Evolutionary conservation across 306 rosid genomes (phyloP), one percentile per base, ranked within the genome.

Genomic region (Trifolium repens): DNA sequence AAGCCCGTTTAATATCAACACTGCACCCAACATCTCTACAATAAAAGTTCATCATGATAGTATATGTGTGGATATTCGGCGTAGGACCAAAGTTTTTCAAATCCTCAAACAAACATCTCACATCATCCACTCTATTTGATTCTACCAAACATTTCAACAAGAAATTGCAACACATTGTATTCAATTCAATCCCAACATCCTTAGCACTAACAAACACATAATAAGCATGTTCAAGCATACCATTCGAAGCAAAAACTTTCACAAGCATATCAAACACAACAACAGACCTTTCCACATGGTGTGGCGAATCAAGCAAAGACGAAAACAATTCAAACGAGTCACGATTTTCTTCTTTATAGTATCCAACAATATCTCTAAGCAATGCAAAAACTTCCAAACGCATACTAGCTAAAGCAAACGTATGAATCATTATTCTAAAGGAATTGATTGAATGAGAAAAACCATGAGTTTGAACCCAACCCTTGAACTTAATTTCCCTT

Each of bases 71-170:
- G 26, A 84, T 72, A 81, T 83, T 91, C 27, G 93, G 89, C 1
- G 32, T 49, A 0, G 90, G 96, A 40, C 89, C 96, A 62, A 75
- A 74, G 44, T 73, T 40, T 79, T 71, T 85, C 53, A 87, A 80
- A 75, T 81, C 81, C 47, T 85, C 80, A 69, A 84, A 89, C 55
- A 85, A 79, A 42, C 44, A 50, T 74, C 54, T 70, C 9, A 81
- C 89, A 76, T 66, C 79, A 44, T 89, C 85, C 82, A 66, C 83
- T 55, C 78, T 85, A 49, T 89, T 84, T 13, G 68, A 81, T 67
- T 89, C 89, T 16, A 78, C 82, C 87, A 89, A 85, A 70, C 94
- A 87, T 75, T 91, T 89, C 79, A 91, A 75, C 88, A 91, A 77
- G 83, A 91, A 85, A 73, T 91, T 91, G 74, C 93, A 87, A 1